Base-by-base conservation (phyloP, 352 stramenopile species). In the Phytophthora kernoviae region DNA sequence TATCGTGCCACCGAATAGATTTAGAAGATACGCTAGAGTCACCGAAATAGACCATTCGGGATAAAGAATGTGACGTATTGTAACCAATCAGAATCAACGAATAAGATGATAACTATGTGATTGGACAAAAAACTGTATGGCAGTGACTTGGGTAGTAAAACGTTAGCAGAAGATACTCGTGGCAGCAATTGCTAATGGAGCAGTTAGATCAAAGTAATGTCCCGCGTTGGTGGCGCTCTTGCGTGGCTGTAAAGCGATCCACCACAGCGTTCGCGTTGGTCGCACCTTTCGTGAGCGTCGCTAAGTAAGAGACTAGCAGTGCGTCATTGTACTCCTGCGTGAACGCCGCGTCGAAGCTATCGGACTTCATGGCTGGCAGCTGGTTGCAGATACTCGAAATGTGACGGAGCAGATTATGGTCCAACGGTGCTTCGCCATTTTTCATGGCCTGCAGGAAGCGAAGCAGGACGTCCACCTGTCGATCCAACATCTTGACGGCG, bases 331-430 rank as follows among this genome's bases (percentile, higher is more conserved):
- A 92, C 62, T 95, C 86, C 64, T 88, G 79, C 20, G 84, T 64
- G 48, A 94, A 96, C 20, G 79, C 71, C 24, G 71, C 51, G 43
- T 92, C 81, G 52, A 96, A 96, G 17, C 75, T 72, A 54, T 90
- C 68, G 15, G 83, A 88, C 18, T 84, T 75, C 65, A 94, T 87
- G 15, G 80, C 81, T 15, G 88, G 88, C 11, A 96, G 70, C 47
- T 94, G 80, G 58, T 95, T 91, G 62, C 84, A 94, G 30, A 93
- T 84, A 40, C 83, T 93, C 55, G 86, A 93, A 50, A 96, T 89
- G 50, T 96, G 86, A 30, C 86, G 88, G 15, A 95, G 66, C 36
- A 96, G 47, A 24, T 82, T 88, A 52, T 93, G 79, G 49, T 96
- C 79, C n/a, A 89, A 64, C 14, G 82, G 78, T 1, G 87, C 73